These are phyloP conservation scores for Amaranthus tricolor DNA, from an alignment of 179 eudicot genomes.

Conservation along the genomic window DNA sequence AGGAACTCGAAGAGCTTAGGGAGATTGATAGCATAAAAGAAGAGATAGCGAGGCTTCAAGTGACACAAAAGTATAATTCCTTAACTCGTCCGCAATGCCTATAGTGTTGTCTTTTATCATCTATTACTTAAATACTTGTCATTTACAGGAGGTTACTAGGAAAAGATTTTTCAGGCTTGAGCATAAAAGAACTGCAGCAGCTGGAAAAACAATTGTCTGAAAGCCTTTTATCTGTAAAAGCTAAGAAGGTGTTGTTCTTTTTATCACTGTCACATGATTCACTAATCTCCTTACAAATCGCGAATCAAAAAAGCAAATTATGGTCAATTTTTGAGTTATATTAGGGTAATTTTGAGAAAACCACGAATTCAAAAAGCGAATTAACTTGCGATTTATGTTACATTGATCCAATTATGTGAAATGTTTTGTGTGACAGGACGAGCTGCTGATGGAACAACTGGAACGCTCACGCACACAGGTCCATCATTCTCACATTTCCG, in stretches of 20 bases:
- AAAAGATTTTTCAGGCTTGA: conserved; percentile 53
- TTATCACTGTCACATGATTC: too few relatives aligned
- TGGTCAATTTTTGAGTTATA: not conserved
- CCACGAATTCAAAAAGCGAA: too few relatives aligned
- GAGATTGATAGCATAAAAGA: conserved; percentile 51
- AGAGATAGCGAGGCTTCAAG: conserved; percentile 47
- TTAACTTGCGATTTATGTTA: not conserved
- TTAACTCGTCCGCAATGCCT: not conserved
- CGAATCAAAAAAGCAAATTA: too few relatives aligned
- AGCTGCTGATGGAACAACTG: conserved; percentile 51
- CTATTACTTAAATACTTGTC: not conserved
- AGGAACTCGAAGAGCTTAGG: conserved; percentile 30
- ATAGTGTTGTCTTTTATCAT: not conserved
- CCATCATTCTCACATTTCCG: not conserved
- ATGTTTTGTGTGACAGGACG: conserved; percentile 42
- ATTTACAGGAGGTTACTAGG: conserved; percentile 59
- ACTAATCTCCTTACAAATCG: too few relatives aligned
- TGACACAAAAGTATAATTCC: conserved; percentile 33
- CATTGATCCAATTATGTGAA: not conserved
- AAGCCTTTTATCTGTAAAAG: conserved; percentile 55
- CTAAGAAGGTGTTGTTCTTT: conserved; percentile 44
- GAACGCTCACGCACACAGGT: conserved; percentile 53
- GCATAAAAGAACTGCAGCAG: conserved; percentile 49
- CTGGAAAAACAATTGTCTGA: conserved; percentile 59
- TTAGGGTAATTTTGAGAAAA: not conserved